Conservation (phyloP, 495 filamentous ascomycete species). For the Aspergillus asperescens region DNA sequence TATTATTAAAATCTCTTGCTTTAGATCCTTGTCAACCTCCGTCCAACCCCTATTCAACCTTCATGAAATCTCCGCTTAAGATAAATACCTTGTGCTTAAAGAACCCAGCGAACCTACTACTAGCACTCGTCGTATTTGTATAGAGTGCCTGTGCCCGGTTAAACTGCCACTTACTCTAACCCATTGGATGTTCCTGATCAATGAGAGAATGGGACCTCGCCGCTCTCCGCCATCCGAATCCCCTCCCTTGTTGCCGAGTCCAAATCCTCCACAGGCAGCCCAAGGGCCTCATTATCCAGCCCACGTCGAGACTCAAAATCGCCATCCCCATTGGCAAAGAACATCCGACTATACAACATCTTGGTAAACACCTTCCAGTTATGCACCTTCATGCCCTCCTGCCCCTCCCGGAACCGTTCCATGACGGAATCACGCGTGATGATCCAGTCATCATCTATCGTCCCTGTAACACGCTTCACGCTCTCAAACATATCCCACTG, state of each 20-base stretch:
- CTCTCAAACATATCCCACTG: constrained; percentile 51
- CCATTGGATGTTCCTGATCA: too few relatives aligned
- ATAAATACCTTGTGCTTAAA: neutral
- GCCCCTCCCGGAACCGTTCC: constrained; percentile 40
- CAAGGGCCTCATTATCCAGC: constrained; percentile 46
- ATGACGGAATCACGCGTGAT: constrained; percentile 39
- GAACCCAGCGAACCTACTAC: too few relatives aligned
- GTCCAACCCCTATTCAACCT: neutral
- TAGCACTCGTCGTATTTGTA: too few relatives aligned
- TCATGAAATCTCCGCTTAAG: neutral
- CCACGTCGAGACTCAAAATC: constrained; percentile 35
- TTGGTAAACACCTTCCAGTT: constrained; percentile 24
- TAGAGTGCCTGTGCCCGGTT: too few relatives aligned
- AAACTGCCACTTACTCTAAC: too few relatives aligned
- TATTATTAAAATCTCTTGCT: neutral
- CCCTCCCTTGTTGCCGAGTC: constrained; percentile 44
- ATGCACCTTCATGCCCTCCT: constrained; percentile 37
- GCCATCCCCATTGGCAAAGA: constrained; percentile 43
- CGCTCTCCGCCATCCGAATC: constrained; percentile 4
- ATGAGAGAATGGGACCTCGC: neutral
- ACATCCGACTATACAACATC: constrained; percentile 48
- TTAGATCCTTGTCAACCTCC: neutral
- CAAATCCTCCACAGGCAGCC: constrained; percentile 52
- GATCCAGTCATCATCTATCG: constrained; percentile 50
- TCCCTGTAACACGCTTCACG: constrained; percentile 48